A percentile compares a stretch with the other conserved stretches of the same genome.
Conservation (phyloP, 139 green algal species). For the Chlamydomonas sp. region DNA sequence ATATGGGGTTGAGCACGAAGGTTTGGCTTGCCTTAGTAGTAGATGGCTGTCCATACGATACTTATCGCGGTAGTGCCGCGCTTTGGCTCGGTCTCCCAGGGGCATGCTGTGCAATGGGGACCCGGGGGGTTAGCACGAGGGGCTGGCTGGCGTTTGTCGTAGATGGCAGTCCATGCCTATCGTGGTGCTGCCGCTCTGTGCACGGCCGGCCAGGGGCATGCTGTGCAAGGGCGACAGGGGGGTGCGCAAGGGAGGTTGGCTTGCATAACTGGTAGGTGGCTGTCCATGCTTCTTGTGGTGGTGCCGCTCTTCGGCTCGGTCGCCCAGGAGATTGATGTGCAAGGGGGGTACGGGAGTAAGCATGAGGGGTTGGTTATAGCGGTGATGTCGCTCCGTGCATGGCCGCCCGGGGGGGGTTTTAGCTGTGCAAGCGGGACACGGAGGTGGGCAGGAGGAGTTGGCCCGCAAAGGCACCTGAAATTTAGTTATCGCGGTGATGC, state of each 20-base stretch:
- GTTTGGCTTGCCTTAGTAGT: background rate
- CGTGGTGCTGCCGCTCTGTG: too few relatives aligned
- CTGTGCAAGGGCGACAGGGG: too few relatives aligned
- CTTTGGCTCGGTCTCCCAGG: background rate
- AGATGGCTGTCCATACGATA: conserved; percentile 24
- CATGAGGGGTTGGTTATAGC: too few relatives aligned
- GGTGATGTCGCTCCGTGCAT: too few relatives aligned
- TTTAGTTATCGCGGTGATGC: conserved; percentile 38
- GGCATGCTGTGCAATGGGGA: background rate
- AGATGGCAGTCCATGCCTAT: too few relatives aligned
- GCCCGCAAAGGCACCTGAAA: background rate
- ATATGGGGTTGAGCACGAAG: background rate
- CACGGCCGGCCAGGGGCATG: background rate
- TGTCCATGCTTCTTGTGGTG: conserved; percentile 40
- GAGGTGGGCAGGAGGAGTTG: background rate
- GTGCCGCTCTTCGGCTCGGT: background rate
- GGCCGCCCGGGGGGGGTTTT: background rate
- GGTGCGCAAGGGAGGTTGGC: background rate
- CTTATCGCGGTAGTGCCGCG: conserved; percentile 43
- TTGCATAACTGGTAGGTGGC: too few relatives aligned
- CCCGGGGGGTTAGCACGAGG: too few relatives aligned
- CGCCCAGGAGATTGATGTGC: background rate
- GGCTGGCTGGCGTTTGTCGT: too few relatives aligned
- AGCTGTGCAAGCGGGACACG: too few relatives aligned
- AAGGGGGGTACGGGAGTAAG: background rate